Base-by-base conservation (phyloP, 2,329 filamentous ascomycete species). In the Graphilbum sp. region DNA sequence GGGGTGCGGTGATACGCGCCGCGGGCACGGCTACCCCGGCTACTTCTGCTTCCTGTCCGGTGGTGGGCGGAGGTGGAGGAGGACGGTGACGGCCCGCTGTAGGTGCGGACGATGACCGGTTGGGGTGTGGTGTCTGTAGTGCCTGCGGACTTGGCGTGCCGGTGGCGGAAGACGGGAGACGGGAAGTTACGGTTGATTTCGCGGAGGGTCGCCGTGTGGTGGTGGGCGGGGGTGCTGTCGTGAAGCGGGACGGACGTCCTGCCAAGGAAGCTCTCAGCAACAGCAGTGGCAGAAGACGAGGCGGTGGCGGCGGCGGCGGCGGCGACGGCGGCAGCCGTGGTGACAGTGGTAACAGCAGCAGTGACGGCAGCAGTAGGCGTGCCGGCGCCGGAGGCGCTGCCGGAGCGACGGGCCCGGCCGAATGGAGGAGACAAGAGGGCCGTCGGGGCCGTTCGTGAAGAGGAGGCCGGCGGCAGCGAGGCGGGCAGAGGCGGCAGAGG, bases 61-160 rank as follows among this genome's bases (percentile, higher is more conserved):
- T 49, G 46, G 5, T 48, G 46, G 15, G 43, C 39, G 3, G 51
- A 50, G 1, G 41, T 36, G 8, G 46, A 45, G 3, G 41, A 39
- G 2, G 46, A 43, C 17, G 55, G 52, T 12, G 55, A 46, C 1
- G 61, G 63, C 2, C 68, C 66, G 32, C 69, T 72, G 50, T 78
- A 77, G 35, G 72, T 77, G 41, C 72, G 65, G 19, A 78, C 74
- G 30, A 78, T 68, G 40, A 78, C 71, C n/a, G 74, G 74, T 44
- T 76, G 71, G 3, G 69, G 75, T 49, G 71, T 75, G 45, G 62
- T 70, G 54, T 58, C 72, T 48, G 67, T 61, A 16, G 71, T 63
- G 11, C 67, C 66, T 12, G 66, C 64, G 19, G 68, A 69, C 52
- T 72, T 69, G 42, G 67, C 59, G 58, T 69, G 72, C 45, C 63